A percentile compares a stretch with the other conserved stretches of the same genome.
Evolutionary conservation across 805 yeast species (phyloP).

Genomic region (Kodamaea restingae): DNA sequence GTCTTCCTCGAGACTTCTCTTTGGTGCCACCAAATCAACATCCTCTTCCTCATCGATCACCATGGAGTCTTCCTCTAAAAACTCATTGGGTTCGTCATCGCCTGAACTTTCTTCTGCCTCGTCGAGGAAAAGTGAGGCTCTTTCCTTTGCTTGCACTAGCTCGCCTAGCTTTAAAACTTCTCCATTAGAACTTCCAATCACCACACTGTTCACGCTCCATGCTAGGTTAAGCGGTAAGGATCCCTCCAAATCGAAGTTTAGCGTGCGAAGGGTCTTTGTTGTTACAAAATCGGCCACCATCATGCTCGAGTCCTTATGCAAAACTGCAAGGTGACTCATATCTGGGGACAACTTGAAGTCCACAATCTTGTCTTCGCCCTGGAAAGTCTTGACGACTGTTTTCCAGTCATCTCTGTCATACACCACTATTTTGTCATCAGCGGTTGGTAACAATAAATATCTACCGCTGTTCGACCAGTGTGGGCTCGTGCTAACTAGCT

Average conservation of each 20-base stretch:
- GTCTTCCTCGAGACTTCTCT: conserved; percentile 1
- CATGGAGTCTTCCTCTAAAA: conserved; percentile 32
- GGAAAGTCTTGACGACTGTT: conserved; percentile 13
- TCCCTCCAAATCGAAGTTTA: conserved; percentile 23
- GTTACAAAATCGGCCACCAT: conserved; percentile 51
- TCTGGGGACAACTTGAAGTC: conserved; percentile 60
- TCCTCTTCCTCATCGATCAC: conserved; percentile 31
- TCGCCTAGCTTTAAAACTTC: conserved; percentile 26
- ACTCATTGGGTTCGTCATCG: conserved; percentile 18
- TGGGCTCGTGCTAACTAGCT: conserved; percentile 48
- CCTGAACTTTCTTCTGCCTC: conserved; percentile 14
- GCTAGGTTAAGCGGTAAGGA: conserved; percentile 19
- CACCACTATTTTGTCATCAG: conserved; percentile 43
- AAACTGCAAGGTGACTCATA: conserved; percentile 57
- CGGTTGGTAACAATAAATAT: conserved; percentile 62
- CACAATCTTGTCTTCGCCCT: conserved; percentile 28
- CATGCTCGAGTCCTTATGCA: conserved; percentile 48
- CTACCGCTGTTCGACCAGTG: conserved; percentile 74
- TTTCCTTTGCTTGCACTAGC: conserved; percentile 2
- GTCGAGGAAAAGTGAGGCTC: conserved; percentile 10
- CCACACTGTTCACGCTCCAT: conserved; percentile 27
- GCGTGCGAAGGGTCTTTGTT: conserved; percentile 24
- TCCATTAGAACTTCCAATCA: conserved; percentile 44
- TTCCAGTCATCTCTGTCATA: conserved; percentile 39
- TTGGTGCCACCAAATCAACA: conserved; percentile 7